phyloP scores from a whole-genome alignment of 108 stramenopile genomes.

The Skeletonema tropicum region DNA sequence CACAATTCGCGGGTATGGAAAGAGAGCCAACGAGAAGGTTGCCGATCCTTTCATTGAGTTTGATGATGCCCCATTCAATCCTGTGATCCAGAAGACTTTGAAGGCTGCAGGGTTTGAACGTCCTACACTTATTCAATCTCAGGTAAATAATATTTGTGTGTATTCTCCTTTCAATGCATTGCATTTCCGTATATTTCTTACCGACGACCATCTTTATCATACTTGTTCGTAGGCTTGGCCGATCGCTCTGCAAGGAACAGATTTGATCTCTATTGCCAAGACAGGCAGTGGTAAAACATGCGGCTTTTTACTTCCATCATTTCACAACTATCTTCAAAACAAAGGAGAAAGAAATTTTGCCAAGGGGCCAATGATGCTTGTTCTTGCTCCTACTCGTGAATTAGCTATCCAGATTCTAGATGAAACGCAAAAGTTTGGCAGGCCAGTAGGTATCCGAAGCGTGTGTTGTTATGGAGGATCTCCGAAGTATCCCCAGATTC shows the following conservation, averaged over 20 bases:
- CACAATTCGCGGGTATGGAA: slow-evolving; percentile 71
- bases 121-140: slow-evolving; percentile 88
- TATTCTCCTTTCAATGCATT: neutral
- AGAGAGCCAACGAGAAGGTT: slow-evolving; percentile 30
- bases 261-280: slow-evolving; percentile 98
- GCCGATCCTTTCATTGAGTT: slow-evolving; percentile 80
- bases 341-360: slow-evolving; percentile 34
- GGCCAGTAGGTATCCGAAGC: slow-evolving; percentile 89
- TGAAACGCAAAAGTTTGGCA: slow-evolving; percentile 95
- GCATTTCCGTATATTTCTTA: neutral
- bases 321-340: slow-evolving; percentile 74
- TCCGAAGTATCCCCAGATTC: slow-evolving; percentile 91
- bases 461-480: slow-evolving; percentile 98
- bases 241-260: slow-evolving; percentile 84
- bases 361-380: slow-evolving; percentile 71
- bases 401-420: slow-evolving; percentile 97
- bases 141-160: slow-evolving; percentile 44
- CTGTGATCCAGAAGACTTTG: slow-evolving; percentile 65
- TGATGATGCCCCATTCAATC: slow-evolving; percentile 76
- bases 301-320: slow-evolving; percentile 95
- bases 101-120: slow-evolving; percentile 79
- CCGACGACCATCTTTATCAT: slow-evolving; percentile 7
- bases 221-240: slow-evolving; percentile 75
- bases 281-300: slow-evolving; percentile 97
- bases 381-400: slow-evolving; percentile 98